phyloP scores from a whole-genome alignment of 2,329 filamentous ascomycete genomes.

The Colletotrichum sansevieriae region DNA sequence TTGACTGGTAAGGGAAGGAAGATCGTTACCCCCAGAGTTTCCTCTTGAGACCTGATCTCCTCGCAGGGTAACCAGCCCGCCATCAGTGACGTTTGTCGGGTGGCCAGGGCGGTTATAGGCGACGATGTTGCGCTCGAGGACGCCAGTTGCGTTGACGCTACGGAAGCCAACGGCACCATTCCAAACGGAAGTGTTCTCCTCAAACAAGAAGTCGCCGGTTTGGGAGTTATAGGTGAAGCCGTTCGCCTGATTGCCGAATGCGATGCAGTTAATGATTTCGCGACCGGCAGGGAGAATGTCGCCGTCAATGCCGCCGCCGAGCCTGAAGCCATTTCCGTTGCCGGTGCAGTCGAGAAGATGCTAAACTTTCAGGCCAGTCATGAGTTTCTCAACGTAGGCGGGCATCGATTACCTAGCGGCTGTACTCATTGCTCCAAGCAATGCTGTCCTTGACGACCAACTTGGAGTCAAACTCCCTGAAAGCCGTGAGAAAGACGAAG shows the following conservation, averaged over 20 bases:
- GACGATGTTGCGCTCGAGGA: slow-evolving; percentile 38
- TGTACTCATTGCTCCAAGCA: slow-evolving; percentile 60
- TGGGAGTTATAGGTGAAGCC: slow-evolving; percentile 58
- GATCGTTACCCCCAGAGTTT: slow-evolving; percentile 34
- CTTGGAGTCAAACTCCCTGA: slow-evolving; percentile 51
- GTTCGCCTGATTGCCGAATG: slow-evolving; percentile 58
- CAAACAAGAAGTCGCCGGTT: slow-evolving; percentile 29
- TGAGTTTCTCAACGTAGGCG: too few relatives aligned
- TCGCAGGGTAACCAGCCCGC: slow-evolving; percentile 29
- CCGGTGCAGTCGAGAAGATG: slow-evolving; percentile 48
- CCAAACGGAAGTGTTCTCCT: slow-evolving; percentile 32
- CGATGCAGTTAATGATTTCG: slow-evolving; percentile 58
- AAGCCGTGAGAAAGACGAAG: not conserved
- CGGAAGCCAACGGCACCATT: slow-evolving; percentile 34
- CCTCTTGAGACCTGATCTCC: slow-evolving; percentile 21
- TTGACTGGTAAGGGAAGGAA: slow-evolving; percentile 14
- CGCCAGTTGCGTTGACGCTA: slow-evolving; percentile 35
- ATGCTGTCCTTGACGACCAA: slow-evolving; percentile 59
- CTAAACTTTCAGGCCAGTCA: not conserved
- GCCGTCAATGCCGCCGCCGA: slow-evolving; percentile 54
- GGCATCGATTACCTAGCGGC: slow-evolving; percentile 51
- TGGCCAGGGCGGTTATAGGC: slow-evolving; percentile 27
- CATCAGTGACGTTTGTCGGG: slow-evolving; percentile 25
- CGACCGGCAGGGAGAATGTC: slow-evolving; percentile 56
- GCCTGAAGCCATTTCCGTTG: slow-evolving; percentile 64